Evolutionary conservation across 2,329 filamentous ascomycete species (phyloP), one percentile per base, ranked within the genome.

Genomic region (Sphaerulina populicola): DNA sequence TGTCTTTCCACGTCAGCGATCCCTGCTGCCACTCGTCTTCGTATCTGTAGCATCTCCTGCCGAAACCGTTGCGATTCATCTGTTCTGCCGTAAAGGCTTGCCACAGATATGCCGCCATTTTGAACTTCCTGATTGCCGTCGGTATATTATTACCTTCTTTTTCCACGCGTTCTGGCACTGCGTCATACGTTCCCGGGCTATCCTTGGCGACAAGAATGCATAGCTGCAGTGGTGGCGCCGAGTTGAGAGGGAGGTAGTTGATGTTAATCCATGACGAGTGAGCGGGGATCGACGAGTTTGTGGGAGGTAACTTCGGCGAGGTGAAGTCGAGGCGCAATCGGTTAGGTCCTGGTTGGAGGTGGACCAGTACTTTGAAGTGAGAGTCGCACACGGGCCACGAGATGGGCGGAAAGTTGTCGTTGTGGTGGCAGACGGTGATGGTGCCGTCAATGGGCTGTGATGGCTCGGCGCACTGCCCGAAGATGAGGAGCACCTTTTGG

Each of bases 51-150:
- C 81, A 83, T 51, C 91, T 82, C 52, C 91, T 80, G 8, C 90
- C 89, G 59, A 97, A 81, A 54, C 85, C 86, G 66, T 95, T 86
- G 56, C 88, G 83, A 67, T 81, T 85, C 91, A 97, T 97, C 67
- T 97, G 90, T 68, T 98, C 93, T 6, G 88, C 88, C 0, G 91
- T 97, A 64, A 94, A 97, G 6, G 90, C 88, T 67, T 98, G 93
- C 90, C 93, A 97, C 11, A 97, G 75, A 66, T 97, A 96, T 21
- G 88, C 91, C 14, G 89, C 85, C 86, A 94, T 96, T 57, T 90
- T 81, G 66, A 93, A 96, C 67, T 98, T 98, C 62, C 80, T 81
- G 46, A 94, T 77, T 0, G 93, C 93, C 6, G 80, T 81, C 9
- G 90, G 83, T 33, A 97, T 66, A 1, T 78, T 79, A 68, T 95